Conservation (phyloP, 2,329 filamentous ascomycete genomes). For the Aspergillus pseudonomiae region DNA sequence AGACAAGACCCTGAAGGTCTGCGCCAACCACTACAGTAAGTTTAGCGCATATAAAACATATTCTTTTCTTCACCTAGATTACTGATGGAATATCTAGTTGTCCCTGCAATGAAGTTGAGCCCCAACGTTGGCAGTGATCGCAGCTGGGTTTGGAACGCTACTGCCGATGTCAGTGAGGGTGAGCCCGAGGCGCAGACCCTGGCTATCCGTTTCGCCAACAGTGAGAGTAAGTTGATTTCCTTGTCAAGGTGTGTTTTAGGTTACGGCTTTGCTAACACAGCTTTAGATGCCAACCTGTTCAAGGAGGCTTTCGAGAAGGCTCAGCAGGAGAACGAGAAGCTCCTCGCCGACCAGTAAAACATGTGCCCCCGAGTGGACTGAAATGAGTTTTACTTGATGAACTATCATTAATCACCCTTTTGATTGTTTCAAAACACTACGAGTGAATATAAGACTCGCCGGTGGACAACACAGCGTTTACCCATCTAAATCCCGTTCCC, state of each 20-base stretch:
- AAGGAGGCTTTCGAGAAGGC: conserved; percentile 98
- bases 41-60: conserved; percentile 19
- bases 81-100: conserved; percentile 61
- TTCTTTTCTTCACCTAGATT: background rate
- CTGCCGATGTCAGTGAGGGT: conserved; percentile 96
- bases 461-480: background rate
- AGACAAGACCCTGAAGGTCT: conserved; percentile 99
- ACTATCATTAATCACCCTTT: conserved; percentile 16
- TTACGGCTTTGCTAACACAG: conserved; percentile 19
- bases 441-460: conserved; percentile 3
- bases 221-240: conserved; percentile 73
- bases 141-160: conserved; percentile 99
- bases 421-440: conserved; percentile 7
- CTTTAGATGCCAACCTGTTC: conserved; percentile 87
- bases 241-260: too few species aligned
- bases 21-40: conserved; percentile 99
- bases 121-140: conserved; percentile 98
- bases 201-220: conserved; percentile 96
- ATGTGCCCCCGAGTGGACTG: background rate
- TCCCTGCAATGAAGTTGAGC: conserved; percentile 97
- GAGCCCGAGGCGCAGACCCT: conserved; percentile 95
- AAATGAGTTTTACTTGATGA: conserved; percentile 11
- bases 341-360: conserved; percentile 65
- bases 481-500: background rate
- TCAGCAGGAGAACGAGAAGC: conserved; percentile 89